Evolutionary conservation across 1,284 basidiomycete genomes (phyloP).

Genomic region (Pisolithus thermaeus): DNA sequence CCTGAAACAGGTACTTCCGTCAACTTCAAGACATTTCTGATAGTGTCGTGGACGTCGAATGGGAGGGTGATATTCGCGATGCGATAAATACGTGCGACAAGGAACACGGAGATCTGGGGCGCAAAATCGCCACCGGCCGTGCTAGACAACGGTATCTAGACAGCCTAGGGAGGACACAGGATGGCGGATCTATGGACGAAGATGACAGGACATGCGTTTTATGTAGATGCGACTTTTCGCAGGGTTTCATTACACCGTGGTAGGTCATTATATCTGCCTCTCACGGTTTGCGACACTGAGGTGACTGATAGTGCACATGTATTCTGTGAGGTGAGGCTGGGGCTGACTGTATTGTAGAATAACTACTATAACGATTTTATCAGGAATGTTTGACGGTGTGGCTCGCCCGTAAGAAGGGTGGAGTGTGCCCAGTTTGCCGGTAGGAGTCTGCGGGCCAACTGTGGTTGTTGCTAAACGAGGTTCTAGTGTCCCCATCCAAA

Average conservation of each 20-base stretch:
- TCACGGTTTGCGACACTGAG: background rate
- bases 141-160: slow-evolving; percentile 69
- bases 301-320: slow-evolving; percentile 54
- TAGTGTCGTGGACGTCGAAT: slow-evolving; percentile 57
- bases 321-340: slow-evolving; percentile 57
- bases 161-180: slow-evolving; percentile 48
- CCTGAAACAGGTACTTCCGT: slow-evolving; percentile 56
- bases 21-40: slow-evolving; percentile 81
- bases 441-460: slow-evolving; percentile 19
- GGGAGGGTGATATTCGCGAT: slow-evolving; percentile 41
- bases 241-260: slow-evolving; percentile 73
- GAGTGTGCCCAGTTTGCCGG: slow-evolving; percentile 74
- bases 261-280: background rate
- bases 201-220: slow-evolving; percentile 60
- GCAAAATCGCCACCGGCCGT: slow-evolving; percentile 52
- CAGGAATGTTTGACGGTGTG: slow-evolving; percentile 66
- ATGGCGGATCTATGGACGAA: slow-evolving; percentile 42
- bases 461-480: background rate
- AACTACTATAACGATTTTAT: background rate
- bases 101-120: slow-evolving; percentile 41
- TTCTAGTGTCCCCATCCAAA: slow-evolving; percentile 47
- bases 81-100: slow-evolving; percentile 37
- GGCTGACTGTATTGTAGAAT: slow-evolving; percentile 1
- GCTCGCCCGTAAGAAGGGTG: slow-evolving; percentile 50
- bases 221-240: slow-evolving; percentile 61